These are phyloP conservation scores for Mortierella polycephala DNA, from an alignment of 371 early-diverging fungal species.

Conservation along the genomic window DNA sequence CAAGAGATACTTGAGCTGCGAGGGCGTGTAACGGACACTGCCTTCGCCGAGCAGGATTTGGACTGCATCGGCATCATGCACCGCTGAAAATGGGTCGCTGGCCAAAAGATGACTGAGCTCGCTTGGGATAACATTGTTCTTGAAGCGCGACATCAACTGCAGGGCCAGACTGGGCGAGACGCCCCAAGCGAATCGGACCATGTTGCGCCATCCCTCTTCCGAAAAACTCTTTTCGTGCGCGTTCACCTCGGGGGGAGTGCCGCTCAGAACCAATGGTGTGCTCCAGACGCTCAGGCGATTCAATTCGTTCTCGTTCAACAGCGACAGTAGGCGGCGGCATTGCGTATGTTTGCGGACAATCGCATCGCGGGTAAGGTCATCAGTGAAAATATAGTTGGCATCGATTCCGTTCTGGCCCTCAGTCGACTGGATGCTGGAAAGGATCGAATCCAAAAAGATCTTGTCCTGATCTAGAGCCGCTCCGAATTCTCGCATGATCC, in stretches of 20 bases:
- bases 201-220: constrained; percentile 80
- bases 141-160: constrained; percentile 80
- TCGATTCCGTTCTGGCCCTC: constrained; percentile 33
- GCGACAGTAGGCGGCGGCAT: constrained; percentile 71
- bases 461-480: constrained; percentile 73
- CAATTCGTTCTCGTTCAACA: constrained; percentile 91
- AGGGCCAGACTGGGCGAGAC: constrained; percentile 83
- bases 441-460: constrained; percentile 61
- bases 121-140: constrained; percentile 69
- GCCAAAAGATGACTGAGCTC: constrained; percentile 77
- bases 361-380: constrained; percentile 54
- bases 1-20: constrained; percentile 72
- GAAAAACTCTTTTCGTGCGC: constrained; percentile 57
- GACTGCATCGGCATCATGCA: constrained; percentile 80
- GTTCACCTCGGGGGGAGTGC: constrained; percentile 57
- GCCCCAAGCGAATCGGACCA: constrained; percentile 85
- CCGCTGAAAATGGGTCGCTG: constrained; percentile 74
- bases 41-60: constrained; percentile 71
- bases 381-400: constrained; percentile 34
- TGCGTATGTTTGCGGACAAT: constrained; percentile 62
- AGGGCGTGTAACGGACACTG: constrained; percentile 32
- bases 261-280: constrained; percentile 65
- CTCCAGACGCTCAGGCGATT: constrained; percentile 85
- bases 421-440: constrained; percentile 60
- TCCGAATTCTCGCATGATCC: constrained; percentile 76